Conservation (phyloP, 495 filamentous ascomycete species). For the Apodospora peruviana region DNA sequence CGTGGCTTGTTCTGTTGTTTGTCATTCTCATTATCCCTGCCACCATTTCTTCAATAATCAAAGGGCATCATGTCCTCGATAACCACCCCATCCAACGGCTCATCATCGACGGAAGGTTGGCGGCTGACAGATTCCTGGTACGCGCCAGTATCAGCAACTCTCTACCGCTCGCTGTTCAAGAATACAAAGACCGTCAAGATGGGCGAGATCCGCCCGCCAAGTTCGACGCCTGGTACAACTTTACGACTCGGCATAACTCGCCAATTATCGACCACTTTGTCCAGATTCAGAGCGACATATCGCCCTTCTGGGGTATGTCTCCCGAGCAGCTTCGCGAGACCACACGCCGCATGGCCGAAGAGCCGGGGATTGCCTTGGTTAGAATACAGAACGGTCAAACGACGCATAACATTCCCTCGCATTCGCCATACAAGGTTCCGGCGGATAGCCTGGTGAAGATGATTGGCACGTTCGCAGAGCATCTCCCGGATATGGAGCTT, state of each 20-base stretch:
- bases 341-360: constrained; percentile 26
- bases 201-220: constrained; percentile 53
- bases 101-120: constrained; percentile 44
- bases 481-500: constrained; percentile 75
- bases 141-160: constrained; percentile 46
- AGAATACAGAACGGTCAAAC: constrained; percentile 47
- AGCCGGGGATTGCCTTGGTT: constrained; percentile 31
- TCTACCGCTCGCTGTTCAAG: constrained; percentile 46
- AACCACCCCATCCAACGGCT: constrained; percentile 48
- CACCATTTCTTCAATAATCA: constrained; percentile 22
- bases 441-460: constrained; percentile 59
- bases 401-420: constrained; percentile 35
- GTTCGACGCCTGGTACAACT: constrained; percentile 72
- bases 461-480: constrained; percentile 61
- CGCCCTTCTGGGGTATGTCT: constrained; percentile 66
- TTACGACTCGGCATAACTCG: constrained; percentile 57
- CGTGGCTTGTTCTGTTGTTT: constrained; percentile 29
- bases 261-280: constrained; percentile 71
- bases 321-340: constrained; percentile 54
- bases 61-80: constrained; percentile 6
- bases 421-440: constrained; percentile 44
- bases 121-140: constrained; percentile 37
- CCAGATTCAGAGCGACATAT: constrained; percentile 62
- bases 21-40: constrained; percentile 23
- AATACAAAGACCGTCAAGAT: constrained; percentile 54